These are phyloP conservation scores for Ophiognomonia clavigignenti-juglandacearum DNA, from an alignment of 2,329 filamentous ascomycete species.

Conservation along the genomic window DNA sequence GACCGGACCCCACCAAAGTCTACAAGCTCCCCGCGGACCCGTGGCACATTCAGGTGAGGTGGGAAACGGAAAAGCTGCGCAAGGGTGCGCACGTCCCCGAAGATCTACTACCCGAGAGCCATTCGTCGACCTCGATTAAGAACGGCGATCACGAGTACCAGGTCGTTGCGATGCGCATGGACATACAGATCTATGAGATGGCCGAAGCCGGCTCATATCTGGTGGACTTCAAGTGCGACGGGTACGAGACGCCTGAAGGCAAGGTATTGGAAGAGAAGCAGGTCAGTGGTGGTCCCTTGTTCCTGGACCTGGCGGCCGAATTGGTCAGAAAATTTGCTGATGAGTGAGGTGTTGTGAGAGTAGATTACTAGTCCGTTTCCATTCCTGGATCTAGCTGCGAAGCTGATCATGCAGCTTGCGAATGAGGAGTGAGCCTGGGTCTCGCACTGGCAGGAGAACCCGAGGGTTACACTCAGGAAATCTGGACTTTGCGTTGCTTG, in stretches of 20 bases:
- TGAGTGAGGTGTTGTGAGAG: conserved; percentile 86
- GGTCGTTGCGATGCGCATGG: conserved; percentile 87
- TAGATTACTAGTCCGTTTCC: conserved; percentile 93
- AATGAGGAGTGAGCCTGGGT: conserved; percentile 64
- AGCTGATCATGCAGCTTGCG: conserved; percentile 87
- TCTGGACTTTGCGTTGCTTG: too few relatives aligned
- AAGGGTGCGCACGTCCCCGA: conserved; percentile 30
- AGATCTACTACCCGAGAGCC: conserved; percentile 19
- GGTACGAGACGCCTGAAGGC: conserved; percentile 79
- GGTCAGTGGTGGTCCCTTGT: conserved; percentile 91
- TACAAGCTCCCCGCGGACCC: conserved; percentile 90
- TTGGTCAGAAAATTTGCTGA: conserved; percentile 91
- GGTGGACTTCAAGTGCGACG: conserved; percentile 97
- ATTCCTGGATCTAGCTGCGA: conserved; percentile 89
- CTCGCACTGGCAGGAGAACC: too few relatives aligned
- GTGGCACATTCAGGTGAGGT: conserved; percentile 90
- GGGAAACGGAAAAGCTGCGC: conserved; percentile 65
- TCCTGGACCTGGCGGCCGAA: conserved; percentile 86
- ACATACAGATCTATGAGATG: conserved; percentile 94
- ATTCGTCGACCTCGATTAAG: conserved; percentile 25
- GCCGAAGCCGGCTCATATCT: conserved; percentile 81
- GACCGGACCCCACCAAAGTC: conserved; percentile 51
- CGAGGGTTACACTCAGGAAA: too few relatives aligned
- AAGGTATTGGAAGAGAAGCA: conserved; percentile 84
- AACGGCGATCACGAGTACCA: conserved; percentile 47